Conservation (phyloP, 805 yeast species). For the Kluyveromyces starmeri region DNA sequence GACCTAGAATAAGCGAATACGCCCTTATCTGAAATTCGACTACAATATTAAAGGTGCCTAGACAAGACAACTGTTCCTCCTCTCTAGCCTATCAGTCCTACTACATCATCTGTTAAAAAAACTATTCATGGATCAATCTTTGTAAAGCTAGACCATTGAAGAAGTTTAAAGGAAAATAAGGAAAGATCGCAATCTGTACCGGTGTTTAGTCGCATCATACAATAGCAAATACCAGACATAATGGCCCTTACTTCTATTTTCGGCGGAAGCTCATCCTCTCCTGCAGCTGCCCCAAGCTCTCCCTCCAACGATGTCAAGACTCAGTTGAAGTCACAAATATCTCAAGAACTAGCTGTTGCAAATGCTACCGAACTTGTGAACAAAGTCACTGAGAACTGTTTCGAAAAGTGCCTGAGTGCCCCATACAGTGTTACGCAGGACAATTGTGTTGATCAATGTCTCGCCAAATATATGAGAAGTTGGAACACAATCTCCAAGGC, state of each 20-base stretch:
- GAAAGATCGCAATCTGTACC: too few relatives aligned
- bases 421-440: constrained; percentile 56
- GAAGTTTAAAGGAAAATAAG: not conserved
- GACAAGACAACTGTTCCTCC: too few relatives aligned
- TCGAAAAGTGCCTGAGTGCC: constrained; percentile 59
- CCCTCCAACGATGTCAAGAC: constrained; percentile 40
- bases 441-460: constrained; percentile 66
- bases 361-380: constrained; percentile 83
- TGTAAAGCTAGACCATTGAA: not conserved
- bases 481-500: constrained; percentile 81
- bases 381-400: constrained; percentile 80
- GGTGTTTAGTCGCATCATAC: too few relatives aligned
- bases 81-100: too few relatives aligned
- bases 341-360: constrained; percentile 82
- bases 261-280: constrained; percentile 23
- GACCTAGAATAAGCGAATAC: too few relatives aligned
- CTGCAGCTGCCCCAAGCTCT: constrained; percentile 15
- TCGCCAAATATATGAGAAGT: constrained; percentile 80
- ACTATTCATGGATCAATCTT: too few relatives aligned
- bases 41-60: too few relatives aligned
- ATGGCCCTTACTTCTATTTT: constrained; percentile 28
- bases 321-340: constrained; percentile 59
- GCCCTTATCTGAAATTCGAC: too few relatives aligned
- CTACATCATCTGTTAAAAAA: too few relatives aligned
- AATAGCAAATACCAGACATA: too few relatives aligned